Evolutionary conservation across 2,329 filamentous ascomycete genomes (phyloP), one percentile per base, ranked within the genome.

Genomic region (Fusarium continuum): DNA sequence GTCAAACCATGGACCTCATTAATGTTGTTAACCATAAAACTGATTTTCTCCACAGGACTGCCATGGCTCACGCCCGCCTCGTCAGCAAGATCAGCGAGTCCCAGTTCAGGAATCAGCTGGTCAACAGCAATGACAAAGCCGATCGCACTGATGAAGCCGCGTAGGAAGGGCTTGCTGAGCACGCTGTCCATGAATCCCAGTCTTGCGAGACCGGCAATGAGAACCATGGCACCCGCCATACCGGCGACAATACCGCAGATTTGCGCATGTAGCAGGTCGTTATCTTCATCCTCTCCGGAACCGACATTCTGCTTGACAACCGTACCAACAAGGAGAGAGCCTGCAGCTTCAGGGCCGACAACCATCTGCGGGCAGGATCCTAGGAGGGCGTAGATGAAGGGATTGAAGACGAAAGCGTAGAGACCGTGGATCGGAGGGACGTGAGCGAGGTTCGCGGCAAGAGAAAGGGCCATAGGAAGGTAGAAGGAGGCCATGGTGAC

Each of bases 401-500:
- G 95, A 56, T 93, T 93, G 79, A 98, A 92, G 61, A 96, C 91
- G 74, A 97, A 98, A 14, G 91, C 87, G 78, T 98, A 99, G 4
- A 99, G 83, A 1, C 95, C 95, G 72, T 97, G 94, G 70, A 98
- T 93, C 0, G 95, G 91, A 8, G 94, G 93, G 2, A 97, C 88
- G 74, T 98, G 95, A 6, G 91, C 93, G 35, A 99, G 87, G 73
- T 98, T 98, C 34, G 92, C 88, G 51, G 95, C 93, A 64, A 96
- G 90, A 0, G 95, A 98, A 13, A 99, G 85, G 0, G 93, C 91
- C 93, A 99, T 97, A 46, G 95, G 95, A 31, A 99, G 90, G 76
- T 99, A 99, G 79, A 99, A 95, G 22, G 93, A 97, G n/a, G 94
- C 92, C 80, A 99, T 90, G n/a, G 95, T 98, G 62, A 98, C 76